These are phyloP conservation scores for Coemansia sp. DNA, from an alignment of 192 early-diverging fungal species.

Conservation along the genomic window DNA sequence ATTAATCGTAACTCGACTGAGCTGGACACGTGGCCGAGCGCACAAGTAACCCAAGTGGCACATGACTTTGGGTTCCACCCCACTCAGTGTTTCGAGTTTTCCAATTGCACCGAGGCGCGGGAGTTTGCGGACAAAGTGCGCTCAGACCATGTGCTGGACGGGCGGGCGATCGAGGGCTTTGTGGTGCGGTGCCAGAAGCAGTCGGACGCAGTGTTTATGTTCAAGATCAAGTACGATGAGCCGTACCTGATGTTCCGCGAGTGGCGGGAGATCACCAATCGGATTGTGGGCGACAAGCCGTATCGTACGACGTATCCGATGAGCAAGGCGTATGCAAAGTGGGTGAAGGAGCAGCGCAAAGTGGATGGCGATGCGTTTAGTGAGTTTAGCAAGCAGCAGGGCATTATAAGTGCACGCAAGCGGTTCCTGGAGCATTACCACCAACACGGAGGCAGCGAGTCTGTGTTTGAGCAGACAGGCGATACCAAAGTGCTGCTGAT, in stretches of 20 bases:
- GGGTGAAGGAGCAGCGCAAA: conserved; percentile 65
- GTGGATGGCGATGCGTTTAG: conserved; percentile 66
- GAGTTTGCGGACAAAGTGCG: conserved; percentile 68
- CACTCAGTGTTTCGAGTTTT: conserved; percentile 58
- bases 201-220: conserved; percentile 56
- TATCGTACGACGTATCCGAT: conserved; percentile 58
- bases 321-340: conserved; percentile 71
- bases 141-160: conserved; percentile 64
- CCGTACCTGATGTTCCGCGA: conserved; percentile 95
- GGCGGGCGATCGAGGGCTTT: conserved; percentile 86
- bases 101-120: conserved; percentile 64
- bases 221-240: conserved; percentile 96
- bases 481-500: conserved; percentile 54
- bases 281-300: conserved; percentile 54
- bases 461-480: conserved; percentile 15
- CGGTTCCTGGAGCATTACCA: conserved; percentile 71
- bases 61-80: conserved; percentile 70
- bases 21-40: conserved; percentile 71
- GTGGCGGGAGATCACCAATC: conserved; percentile 90
- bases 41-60: conserved; percentile 63
- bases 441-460: conserved; percentile 25
- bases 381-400: conserved; percentile 67
- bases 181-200: conserved; percentile 74
- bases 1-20: conserved; percentile 77
- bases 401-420: conserved; percentile 80